Percentiles rank a stretch among this genome's conserved stretches.
These are phyloP conservation scores for Cladosporium colombiae DNA, from an alignment of 2,329 filamentous ascomycete genomes.

Conservation along the genomic window DNA sequence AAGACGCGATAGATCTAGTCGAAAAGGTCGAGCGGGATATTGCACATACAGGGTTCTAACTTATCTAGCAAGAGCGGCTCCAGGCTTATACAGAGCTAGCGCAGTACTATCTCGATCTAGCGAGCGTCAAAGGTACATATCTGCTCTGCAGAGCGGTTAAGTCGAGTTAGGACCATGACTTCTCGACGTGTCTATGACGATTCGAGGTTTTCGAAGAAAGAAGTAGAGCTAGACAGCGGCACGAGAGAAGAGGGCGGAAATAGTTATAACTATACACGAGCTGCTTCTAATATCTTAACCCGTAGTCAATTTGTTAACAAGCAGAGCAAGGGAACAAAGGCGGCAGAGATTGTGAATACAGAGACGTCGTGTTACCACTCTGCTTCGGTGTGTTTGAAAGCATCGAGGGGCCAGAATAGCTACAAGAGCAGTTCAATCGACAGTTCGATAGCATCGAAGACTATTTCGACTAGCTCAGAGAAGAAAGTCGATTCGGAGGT, in stretches of 20 bases:
- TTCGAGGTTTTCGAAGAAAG: slow-evolving; percentile 1
- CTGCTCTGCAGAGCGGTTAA: neutral
- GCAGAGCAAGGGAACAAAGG: neutral
- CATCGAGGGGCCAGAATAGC: neutral
- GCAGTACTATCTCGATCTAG: neutral
- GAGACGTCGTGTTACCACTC: neutral
- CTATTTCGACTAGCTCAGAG: neutral
- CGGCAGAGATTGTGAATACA: neutral
- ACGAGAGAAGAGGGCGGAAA: slow-evolving; percentile 1
- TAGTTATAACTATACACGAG: slow-evolving; percentile 9
- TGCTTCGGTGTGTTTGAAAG: neutral
- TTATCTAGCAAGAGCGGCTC: slow-evolving; percentile 4
- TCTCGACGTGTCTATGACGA: neutral
- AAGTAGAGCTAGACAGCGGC: neutral
- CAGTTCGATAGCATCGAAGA: neutral
- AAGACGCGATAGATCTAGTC: neutral
- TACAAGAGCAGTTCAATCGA: neutral
- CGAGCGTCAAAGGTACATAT: neutral
- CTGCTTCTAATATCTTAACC: slow-evolving; percentile 6
- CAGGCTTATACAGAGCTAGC: neutral
- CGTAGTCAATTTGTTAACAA: neutral
- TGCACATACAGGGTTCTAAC: neutral
- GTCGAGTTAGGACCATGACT: neutral
- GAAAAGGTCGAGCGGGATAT: neutral
- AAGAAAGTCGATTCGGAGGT: neutral